Base-by-base conservation (phyloP, 192 early-diverging fungal species). In the Lunasporangiospora selenospora region DNA sequence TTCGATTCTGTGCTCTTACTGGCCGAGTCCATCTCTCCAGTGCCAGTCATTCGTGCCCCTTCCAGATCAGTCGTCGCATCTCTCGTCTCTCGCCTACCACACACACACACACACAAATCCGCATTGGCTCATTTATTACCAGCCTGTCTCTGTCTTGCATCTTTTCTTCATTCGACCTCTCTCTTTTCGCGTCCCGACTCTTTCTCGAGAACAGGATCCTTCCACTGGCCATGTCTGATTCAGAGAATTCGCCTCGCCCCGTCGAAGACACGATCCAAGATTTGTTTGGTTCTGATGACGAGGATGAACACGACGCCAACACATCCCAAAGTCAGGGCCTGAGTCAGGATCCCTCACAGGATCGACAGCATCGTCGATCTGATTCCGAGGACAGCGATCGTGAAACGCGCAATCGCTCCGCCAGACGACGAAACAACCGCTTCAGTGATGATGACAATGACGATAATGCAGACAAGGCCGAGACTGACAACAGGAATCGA, bases 211-310 rank as follows among this genome's bases (percentile, higher is more conserved):
- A 45, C 43, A 21, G 8, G 43, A 49, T 10, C n/a, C n/a, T n/a
- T n/a, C n/a, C n/a, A n/a, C 26, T 30, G 21, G 2, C 38, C 7
- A 73, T 73, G 69, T 73, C 69, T 24, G 69, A 73, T 73, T 73
- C 69, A 58, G 69, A 73, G 38, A 53, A 62, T 24, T 55, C 60
- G 4, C 66, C 58, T 23, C 52, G 52, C 15, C 66, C 57, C 11
- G 58, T 42, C 15, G 66, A 70, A 41, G 69, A 73, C 41, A 37
- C 54, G n/a, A 62, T 38, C 16, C 69, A 73, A 7, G 69, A 48
- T 27, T 55, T 73, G 42, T 73, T 73, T 58, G 69, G 69, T 29
- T 73, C 69, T 0, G 69, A 73, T 30, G 69, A 62, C 27, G 69
- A 73, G 1, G 69, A 73, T 19, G 69, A 73, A 10, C 60, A 73